These are phyloP conservation scores for Raphanus hybrid DNA, from an alignment of 441 rosid species.

Conservation along the genomic window DNA sequence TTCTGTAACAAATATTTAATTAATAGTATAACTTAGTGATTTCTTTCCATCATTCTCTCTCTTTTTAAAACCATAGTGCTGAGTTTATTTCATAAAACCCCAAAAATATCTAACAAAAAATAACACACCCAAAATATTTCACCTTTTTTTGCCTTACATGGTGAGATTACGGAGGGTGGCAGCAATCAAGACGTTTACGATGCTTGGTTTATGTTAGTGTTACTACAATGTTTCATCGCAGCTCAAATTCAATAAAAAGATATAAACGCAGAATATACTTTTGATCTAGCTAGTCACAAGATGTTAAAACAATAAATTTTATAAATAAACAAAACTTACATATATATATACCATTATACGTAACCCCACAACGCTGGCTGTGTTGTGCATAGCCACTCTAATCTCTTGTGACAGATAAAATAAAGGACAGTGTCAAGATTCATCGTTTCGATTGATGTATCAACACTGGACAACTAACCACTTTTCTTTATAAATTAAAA, in stretches of 20 bases:
- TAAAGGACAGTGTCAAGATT: neutral
- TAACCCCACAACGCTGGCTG: neutral
- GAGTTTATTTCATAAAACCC: neutral
- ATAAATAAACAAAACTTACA: neutral
- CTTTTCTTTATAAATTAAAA: conserved; percentile 1
- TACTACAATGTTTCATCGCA: neutral
- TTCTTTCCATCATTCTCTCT: conserved; percentile 2
- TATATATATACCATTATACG: neutral
- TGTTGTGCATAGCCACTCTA: neutral
- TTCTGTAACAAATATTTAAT: too few species aligned
- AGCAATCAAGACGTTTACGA: neutral
- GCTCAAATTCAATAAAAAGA: neutral
- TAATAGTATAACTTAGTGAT: neutral
- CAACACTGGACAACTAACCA: neutral
- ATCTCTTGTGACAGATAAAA: neutral
- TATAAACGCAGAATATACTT: neutral
- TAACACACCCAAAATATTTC: neutral
- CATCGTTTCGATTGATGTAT: conserved; percentile 1
- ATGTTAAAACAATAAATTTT: neutral
- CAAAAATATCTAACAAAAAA: neutral
- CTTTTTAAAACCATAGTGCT: neutral
- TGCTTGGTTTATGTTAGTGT: neutral
- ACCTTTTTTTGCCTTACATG: neutral
- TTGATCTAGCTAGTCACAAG: neutral
- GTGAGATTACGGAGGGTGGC: neutral